A percentile compares a stretch with the other conserved stretches of the same genome.
These are phyloP conservation scores for Metschnikowia noctiluminum DNA, from an alignment of 805 yeast species.

Conservation along the genomic window DNA sequence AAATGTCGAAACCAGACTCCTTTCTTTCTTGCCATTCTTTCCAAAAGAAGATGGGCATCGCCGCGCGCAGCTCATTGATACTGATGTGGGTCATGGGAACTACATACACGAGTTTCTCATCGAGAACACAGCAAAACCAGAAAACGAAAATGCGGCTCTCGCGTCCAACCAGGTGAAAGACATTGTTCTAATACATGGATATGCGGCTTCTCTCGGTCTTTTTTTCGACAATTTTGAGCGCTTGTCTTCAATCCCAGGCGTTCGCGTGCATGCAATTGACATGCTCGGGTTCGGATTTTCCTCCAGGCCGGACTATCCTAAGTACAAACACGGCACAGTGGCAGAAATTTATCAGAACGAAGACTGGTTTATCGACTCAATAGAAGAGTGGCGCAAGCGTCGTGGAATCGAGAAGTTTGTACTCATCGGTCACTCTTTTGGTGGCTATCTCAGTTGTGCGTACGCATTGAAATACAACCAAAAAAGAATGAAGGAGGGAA, in stretches of 20 bases:
- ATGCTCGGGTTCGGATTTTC: slow-evolving; percentile 71
- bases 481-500: slow-evolving; percentile 19
- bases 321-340: slow-evolving; percentile 25
- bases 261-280: slow-evolving; percentile 64
- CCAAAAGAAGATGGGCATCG: slow-evolving; percentile 52
- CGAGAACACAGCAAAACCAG: slow-evolving; percentile 43
- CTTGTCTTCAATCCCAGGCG: slow-evolving; percentile 48
- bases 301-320: slow-evolving; percentile 49
- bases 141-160: slow-evolving; percentile 1
- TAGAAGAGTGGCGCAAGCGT: slow-evolving; percentile 41
- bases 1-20: slow-evolving; percentile 38
- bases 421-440: slow-evolving; percentile 44
- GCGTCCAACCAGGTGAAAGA: slow-evolving; percentile 35
- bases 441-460: slow-evolving; percentile 43
- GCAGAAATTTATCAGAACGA: slow-evolving; percentile 36
- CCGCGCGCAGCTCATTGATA: slow-evolving; percentile 46
- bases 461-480: slow-evolving; percentile 41
- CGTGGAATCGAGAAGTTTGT: slow-evolving; percentile 34
- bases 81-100: slow-evolving; percentile 52
- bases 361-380: slow-evolving; percentile 42
- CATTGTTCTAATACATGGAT: slow-evolving; percentile 83
- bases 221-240: slow-evolving; percentile 65
- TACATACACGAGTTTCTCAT: slow-evolving; percentile 77
- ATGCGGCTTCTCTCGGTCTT: slow-evolving; percentile 87
- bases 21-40: slow-evolving; percentile 57